These are phyloP conservation scores for Arctium minus DNA, from an alignment of 129 eudicot species.

Conservation along the genomic window DNA sequence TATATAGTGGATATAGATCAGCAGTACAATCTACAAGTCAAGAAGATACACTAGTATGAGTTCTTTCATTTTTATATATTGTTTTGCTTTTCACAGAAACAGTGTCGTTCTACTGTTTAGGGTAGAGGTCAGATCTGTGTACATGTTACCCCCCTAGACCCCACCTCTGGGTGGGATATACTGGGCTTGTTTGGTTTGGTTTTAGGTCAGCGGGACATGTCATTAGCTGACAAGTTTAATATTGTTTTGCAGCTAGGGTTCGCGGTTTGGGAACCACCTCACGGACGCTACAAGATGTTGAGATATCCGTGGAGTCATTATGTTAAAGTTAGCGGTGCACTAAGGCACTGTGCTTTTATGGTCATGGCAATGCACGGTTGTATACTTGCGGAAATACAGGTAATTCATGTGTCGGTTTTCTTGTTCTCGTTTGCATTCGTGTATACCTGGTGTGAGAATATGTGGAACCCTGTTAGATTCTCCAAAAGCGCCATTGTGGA, in stretches of 20 bases:
- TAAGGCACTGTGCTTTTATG: slow-evolving; percentile 94
- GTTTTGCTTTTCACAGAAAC: neutral
- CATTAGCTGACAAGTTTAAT: neutral
- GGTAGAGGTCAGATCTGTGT: neutral
- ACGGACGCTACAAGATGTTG: slow-evolving; percentile 77
- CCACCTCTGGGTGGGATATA: neutral
- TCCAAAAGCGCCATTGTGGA: neutral
- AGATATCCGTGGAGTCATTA: slow-evolving; percentile 84
- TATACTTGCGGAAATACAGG: slow-evolving; percentile 97
- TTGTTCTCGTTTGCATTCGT: neutral
- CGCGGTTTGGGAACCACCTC: slow-evolving; percentile 98
- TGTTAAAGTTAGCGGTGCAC: slow-evolving; percentile 86
- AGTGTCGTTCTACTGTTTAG: neutral
- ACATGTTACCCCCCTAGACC: neutral
- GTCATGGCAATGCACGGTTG: slow-evolving; percentile 99
- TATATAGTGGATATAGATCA: slow-evolving; percentile 80
- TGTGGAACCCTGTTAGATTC: neutral
- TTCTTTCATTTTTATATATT: neutral
- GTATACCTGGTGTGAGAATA: neutral
- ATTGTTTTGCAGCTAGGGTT: slow-evolving; percentile 56
- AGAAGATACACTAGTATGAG: slow-evolving; percentile 80
- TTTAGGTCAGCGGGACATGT: neutral
- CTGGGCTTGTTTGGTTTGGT: neutral
- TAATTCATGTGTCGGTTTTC: slow-evolving; percentile 2
- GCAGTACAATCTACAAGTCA: slow-evolving; percentile 88